These are phyloP conservation scores for Casaregolazyma suthepensis DNA, from an alignment of 1,139 yeast genomes.

Conservation along the genomic window DNA sequence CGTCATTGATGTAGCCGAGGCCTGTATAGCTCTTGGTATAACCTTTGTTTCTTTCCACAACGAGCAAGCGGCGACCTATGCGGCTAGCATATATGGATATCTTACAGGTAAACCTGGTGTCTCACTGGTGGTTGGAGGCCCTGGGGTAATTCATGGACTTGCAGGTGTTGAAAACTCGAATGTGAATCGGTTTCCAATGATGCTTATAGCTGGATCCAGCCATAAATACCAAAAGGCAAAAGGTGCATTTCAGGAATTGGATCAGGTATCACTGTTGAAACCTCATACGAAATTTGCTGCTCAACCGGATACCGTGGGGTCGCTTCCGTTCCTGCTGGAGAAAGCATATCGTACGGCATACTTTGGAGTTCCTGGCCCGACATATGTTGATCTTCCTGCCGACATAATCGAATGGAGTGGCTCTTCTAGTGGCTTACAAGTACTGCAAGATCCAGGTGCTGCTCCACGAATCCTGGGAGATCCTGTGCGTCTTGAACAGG, in stretches of 20 bases:
- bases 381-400: constrained; percentile 61
- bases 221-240: constrained; percentile 42
- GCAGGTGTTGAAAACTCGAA: constrained; percentile 58
- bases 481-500: constrained; percentile 32
- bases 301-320: constrained; percentile 36
- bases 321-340: constrained; percentile 39
- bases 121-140: constrained; percentile 62
- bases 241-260: constrained; percentile 65
- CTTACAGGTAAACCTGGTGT: constrained; percentile 59
- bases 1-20: constrained; percentile 54
- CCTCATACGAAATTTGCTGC: constrained; percentile 46
- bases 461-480: constrained; percentile 41
- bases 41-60: constrained; percentile 53
- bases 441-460: constrained; percentile 25
- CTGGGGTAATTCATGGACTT: constrained; percentile 58
- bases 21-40: constrained; percentile 46
- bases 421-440: constrained; percentile 3
- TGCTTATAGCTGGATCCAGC: constrained; percentile 56
- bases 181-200: constrained; percentile 53
- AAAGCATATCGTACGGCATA: constrained; percentile 45
- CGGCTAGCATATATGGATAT: constrained; percentile 62
- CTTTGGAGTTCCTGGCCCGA: constrained; percentile 51
- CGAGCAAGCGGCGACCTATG: constrained; percentile 66
- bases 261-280: constrained; percentile 46
- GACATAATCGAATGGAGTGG: constrained; percentile 41